Evolutionary conservation across 1,284 basidiomycete species (phyloP).

Genomic region (Marasmius fiardii): DNA sequence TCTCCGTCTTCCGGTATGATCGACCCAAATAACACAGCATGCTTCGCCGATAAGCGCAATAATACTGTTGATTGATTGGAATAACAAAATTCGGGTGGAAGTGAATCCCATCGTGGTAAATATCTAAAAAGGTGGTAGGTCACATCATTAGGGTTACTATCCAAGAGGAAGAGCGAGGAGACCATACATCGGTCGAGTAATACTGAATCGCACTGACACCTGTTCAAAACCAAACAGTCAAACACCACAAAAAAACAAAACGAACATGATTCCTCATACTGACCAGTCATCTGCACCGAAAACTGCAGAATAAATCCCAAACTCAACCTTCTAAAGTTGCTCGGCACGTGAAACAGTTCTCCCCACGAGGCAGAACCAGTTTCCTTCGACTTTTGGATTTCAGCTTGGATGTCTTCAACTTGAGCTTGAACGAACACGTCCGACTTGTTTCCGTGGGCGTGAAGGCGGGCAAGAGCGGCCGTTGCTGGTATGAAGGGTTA

Average conservation of each 20-base stretch:
- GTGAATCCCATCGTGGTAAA: constrained; percentile 44
- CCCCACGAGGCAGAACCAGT: constrained; percentile 31
- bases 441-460: constrained; percentile 43
- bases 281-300: constrained; percentile 40
- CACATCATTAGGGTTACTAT: not conserved
- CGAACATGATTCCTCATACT: not conserved
- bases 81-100: constrained; percentile 50
- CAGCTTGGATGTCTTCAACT: constrained; percentile 39
- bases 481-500: constrained; percentile 21
- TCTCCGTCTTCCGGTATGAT: constrained; percentile 48
- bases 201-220: constrained; percentile 41
- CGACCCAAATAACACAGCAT: constrained; percentile 55
- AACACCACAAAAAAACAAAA: not conserved
- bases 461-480: constrained; percentile 43
- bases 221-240: constrained; percentile 3
- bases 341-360: constrained; percentile 47
- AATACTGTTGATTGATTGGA: constrained; percentile 61
- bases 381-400: constrained; percentile 29
- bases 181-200: constrained; percentile 35
- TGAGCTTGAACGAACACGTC: constrained; percentile 45
- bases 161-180: not conserved
- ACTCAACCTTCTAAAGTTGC: constrained; percentile 35
- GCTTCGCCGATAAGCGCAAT: constrained; percentile 57
- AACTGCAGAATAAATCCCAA: constrained; percentile 36
- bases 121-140: constrained; percentile 18